Evolutionary conservation across 495 filamentous ascomycete genomes (phyloP).

Genomic region (Choiromyces venosus): DNA sequence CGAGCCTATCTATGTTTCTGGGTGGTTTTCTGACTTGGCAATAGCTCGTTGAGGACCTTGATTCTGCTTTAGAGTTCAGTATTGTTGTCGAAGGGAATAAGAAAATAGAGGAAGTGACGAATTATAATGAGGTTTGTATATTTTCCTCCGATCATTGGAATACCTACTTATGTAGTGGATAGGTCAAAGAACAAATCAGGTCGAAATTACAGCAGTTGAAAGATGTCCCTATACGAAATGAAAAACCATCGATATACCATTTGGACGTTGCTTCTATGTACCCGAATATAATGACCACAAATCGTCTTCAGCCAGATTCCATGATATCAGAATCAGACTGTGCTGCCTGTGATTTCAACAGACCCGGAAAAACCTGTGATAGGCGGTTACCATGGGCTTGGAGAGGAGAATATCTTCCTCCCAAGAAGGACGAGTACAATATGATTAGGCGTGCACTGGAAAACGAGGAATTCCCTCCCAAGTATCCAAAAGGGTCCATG

Average conservation of each 20-base stretch:
- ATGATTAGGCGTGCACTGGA: slow-evolving; percentile 94
- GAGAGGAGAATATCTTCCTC: slow-evolving; percentile 95
- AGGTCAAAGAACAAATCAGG: slow-evolving; percentile 73
- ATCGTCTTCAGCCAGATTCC: slow-evolving; percentile 93
- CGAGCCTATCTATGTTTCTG: background rate
- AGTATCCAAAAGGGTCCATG: slow-evolving; percentile 60
- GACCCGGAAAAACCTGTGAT: slow-evolving; percentile 95
- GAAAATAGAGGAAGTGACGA: slow-evolving; percentile 77
- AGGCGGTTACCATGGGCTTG: slow-evolving; percentile 93
- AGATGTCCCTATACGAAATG: slow-evolving; percentile 69
- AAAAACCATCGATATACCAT: slow-evolving; percentile 92
- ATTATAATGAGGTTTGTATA: slow-evolving; percentile 67
- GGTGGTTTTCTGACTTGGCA: slow-evolving; percentile 4
- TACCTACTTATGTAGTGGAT: slow-evolving; percentile 17
- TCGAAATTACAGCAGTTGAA: slow-evolving; percentile 68
- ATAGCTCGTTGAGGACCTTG: slow-evolving; percentile 68
- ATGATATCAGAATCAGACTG: slow-evolving; percentile 96
- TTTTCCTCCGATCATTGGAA: background rate
- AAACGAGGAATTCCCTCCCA: slow-evolving; percentile 84
- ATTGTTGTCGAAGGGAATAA: slow-evolving; percentile 94
- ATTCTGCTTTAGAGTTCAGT: slow-evolving; percentile 85
- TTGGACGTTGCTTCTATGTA: slow-evolving; percentile 99
- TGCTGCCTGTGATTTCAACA: slow-evolving; percentile 96
- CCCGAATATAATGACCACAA: slow-evolving; percentile 99
- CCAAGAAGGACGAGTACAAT: slow-evolving; percentile 96